These are phyloP conservation scores for Amauroascus niger DNA, from an alignment of 2,329 filamentous ascomycete species.

Conservation along the genomic window DNA sequence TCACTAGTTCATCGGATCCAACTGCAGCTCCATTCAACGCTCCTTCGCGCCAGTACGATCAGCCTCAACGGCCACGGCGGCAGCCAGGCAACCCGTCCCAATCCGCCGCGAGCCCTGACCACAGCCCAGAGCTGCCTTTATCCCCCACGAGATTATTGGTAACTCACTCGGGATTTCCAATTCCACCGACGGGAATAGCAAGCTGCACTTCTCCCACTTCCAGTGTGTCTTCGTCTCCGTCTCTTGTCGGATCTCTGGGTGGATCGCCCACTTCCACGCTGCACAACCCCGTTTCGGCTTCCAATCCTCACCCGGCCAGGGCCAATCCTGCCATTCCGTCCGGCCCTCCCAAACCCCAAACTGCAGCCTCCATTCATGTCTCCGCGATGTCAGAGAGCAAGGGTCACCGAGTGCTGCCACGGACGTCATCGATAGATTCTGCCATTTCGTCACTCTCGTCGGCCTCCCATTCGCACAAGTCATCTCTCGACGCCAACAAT, in stretches of 20 bases:
- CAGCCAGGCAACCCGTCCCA: neutral
- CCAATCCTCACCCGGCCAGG: neutral
- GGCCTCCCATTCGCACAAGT: slow-evolving; percentile 49
- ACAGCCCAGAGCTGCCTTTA: neutral
- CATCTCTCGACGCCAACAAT: slow-evolving; percentile 46
- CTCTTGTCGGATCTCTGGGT: neutral
- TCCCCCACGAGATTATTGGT: neutral
- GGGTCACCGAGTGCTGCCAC: slow-evolving; percentile 39
- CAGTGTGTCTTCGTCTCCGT: neutral
- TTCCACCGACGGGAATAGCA: neutral
- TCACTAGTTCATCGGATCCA: neutral
- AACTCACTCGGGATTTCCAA: neutral
- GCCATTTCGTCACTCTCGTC: slow-evolving; percentile 69
- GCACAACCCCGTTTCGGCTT: neutral
- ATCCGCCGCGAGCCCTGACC: neutral
- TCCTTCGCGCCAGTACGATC: slow-evolving; percentile 1
- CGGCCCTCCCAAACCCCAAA: slow-evolving; percentile 24
- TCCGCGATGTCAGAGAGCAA: slow-evolving; percentile 13
- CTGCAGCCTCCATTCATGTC: slow-evolving; percentile 18
- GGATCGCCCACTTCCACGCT: neutral
- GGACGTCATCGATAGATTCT: slow-evolving; percentile 86
- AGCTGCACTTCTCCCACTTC: neutral
- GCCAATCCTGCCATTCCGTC: slow-evolving; percentile 3
- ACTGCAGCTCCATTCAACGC: slow-evolving; percentile 1
- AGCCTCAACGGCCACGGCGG: neutral